phyloP scores from a whole-genome alignment of 192 early-diverging fungal genomes.

The Linnemannia zychae region DNA sequence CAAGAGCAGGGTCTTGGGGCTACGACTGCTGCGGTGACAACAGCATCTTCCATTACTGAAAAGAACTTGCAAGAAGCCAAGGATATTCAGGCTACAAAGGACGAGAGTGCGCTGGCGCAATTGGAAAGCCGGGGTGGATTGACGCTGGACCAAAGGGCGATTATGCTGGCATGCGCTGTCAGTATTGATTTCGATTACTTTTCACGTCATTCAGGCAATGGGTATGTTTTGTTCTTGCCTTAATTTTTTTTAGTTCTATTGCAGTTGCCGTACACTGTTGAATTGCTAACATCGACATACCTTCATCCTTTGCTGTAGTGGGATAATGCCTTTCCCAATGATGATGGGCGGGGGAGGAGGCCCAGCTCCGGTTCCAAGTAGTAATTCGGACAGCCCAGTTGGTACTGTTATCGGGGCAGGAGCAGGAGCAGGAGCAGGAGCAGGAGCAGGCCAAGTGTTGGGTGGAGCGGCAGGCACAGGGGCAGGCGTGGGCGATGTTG shows the following conservation, averaged over 20 bases:
- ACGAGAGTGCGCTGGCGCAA: conserved; percentile 37
- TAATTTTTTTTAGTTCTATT: background rate
- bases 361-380: conserved; percentile 44
- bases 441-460: conserved; percentile 33
- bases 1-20: conserved; percentile 40
- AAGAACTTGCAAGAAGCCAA: conserved; percentile 16
- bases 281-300: background rate
- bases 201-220: conserved; percentile 74
- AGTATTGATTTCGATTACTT: conserved; percentile 94
- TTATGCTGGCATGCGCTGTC: conserved; percentile 85
- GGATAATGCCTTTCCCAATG: conserved; percentile 58
- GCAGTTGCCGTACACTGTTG: background rate
- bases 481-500: conserved; percentile 19
- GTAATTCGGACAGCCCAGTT: conserved; percentile 15
- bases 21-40: background rate
- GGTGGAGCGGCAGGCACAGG: conserved; percentile 26
- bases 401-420: conserved; percentile 38
- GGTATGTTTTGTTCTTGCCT: conserved; percentile 17
- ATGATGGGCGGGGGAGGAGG: conserved; percentile 61
- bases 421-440: conserved; percentile 35
- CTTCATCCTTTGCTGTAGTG: conserved; percentile 21
- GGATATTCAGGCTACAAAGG: conserved; percentile 36
- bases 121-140: conserved; percentile 59
- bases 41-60: conserved; percentile 3
- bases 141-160: conserved; percentile 84